Base-by-base conservation (phyloP, 2,329 filamentous ascomycete species). In the Fusarium nelsonii region DNA sequence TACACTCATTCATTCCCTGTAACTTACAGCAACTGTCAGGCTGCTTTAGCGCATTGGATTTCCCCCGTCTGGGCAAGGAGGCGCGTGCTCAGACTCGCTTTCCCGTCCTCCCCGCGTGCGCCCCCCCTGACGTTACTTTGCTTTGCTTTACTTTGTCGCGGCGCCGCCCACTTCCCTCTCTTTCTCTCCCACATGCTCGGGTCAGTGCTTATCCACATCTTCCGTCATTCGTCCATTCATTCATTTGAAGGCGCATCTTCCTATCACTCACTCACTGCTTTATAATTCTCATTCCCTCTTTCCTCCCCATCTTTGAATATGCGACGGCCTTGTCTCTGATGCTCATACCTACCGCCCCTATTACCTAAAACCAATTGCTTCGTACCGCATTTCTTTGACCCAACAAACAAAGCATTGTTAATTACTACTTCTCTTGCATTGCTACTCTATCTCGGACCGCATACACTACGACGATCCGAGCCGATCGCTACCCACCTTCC, bases 61-160 rank as follows among this genome's bases (percentile, higher is more conserved):
- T 44, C 68, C 54, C 68, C 54, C 16, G 54, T 67, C 51, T 51
- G 39, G 68, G 68, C 16, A 70, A 70, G 44, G 54, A 58, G 66
- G 67, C 67, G 66, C 54, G 67, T 70, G 67, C 67, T 23, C 23
- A 23, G 23, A 23, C 23, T 32, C 40, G 20, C 12, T 4, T 30
- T n/a, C 32, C 39, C 23, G 23, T 23, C 23, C 23, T 23, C 23
- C 46, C 46, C 46, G 16, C 55, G 46, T 41, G 16, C 55, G 46
- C 44, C 49, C 63, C 58, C 63, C 65, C 46, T 69, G 55, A 43
- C 61, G 26, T 53, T 30, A 4, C 30, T 30, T 11, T 30, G 30
- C 30, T 30, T 30, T 9, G 30, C 32, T n/a, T 43, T 23, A 40
- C 28, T 10, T 45, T 50, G 34, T 63, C 43, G 44, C 60, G 45